phyloP scores from a whole-genome alignment of 345 rosid species.

The Gossypium australe region DNA sequence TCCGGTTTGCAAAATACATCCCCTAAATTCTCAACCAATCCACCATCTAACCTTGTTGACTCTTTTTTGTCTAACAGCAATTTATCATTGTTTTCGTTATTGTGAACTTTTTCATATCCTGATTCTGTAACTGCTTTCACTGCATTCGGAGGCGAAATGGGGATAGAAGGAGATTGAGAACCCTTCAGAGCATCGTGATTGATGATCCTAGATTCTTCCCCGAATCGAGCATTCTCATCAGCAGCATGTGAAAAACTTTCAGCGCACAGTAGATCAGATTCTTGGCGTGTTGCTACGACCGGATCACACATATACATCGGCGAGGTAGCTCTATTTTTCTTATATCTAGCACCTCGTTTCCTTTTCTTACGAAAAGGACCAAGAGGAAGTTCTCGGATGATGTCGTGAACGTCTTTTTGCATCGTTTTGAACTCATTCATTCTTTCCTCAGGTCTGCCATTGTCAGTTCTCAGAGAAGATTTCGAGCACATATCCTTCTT shows the following conservation, averaged over 20 bases:
- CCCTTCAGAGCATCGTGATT: constrained; percentile 23
- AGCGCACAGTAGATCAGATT: constrained; percentile 10
- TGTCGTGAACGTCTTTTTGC: constrained; percentile 12
- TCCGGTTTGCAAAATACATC: constrained; percentile 25
- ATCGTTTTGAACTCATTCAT: constrained; percentile 20
- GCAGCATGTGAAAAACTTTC: constrained; percentile 12
- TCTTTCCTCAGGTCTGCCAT: constrained; percentile 20
- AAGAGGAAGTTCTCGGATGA: constrained; percentile 13
- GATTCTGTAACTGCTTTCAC: constrained; percentile 21
- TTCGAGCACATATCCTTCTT: constrained; percentile 9
- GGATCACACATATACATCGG: constrained; percentile 10
- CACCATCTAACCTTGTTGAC: constrained; percentile 28
- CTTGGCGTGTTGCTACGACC: constrained; percentile 13
- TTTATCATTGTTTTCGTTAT: constrained; percentile 18
- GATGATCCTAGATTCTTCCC: constrained; percentile 17
- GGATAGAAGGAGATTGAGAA: constrained; percentile 9
- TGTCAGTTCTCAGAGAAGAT: constrained; percentile 11
- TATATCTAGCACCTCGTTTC: constrained; percentile 38
- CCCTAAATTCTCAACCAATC: constrained; percentile 24
- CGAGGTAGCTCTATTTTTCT: constrained; percentile 18
- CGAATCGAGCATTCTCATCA: constrained; percentile 12
- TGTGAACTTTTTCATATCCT: constrained; percentile 18
- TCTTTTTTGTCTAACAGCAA: constrained; percentile 15
- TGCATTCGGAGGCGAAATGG: constrained; percentile 20
- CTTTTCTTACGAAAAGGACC: constrained; percentile 30